phyloP scores from a whole-genome alignment of 1,139 yeast genomes.

The Hanseniaspora gamundiae region DNA sequence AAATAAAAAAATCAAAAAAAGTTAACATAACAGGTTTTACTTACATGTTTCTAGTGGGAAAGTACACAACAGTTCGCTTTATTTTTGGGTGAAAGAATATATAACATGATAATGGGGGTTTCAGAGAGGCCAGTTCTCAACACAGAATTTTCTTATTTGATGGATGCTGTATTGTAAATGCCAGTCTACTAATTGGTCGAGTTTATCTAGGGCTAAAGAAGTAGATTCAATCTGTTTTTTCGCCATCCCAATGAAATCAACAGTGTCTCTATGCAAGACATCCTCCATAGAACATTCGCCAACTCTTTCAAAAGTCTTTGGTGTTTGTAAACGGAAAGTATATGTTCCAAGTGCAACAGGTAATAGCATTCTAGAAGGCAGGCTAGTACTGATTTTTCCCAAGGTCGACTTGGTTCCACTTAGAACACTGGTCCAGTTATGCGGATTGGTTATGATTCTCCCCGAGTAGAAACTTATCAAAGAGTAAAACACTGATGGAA shows the following conservation, averaged over 20 bases:
- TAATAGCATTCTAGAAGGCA: constrained; percentile 4
- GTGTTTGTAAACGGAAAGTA: constrained; percentile 5
- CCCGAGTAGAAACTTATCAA: constrained; percentile 5
- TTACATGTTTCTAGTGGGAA: no score
- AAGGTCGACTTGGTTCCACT: not conserved
- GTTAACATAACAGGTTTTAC: no score
- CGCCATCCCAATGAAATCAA: not conserved
- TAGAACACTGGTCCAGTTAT: not conserved
- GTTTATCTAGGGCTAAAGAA: not conserved
- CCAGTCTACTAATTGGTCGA: not conserved
- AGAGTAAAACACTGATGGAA: constrained; percentile 7
- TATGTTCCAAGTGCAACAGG: constrained; percentile 2
- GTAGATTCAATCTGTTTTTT: not conserved
- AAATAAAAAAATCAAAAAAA: no score
- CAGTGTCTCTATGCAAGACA: not conserved
- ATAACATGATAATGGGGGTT: not conserved
- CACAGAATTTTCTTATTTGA: constrained; percentile 1
- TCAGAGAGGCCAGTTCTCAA: constrained; percentile 1
- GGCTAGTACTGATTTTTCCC: not conserved
- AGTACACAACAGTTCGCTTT: no score
- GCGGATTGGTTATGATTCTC: constrained; percentile 4
- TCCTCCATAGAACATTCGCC: not conserved
- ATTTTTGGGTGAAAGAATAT: not conserved
- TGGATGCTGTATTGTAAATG: constrained; percentile 2
- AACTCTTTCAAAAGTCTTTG: constrained; percentile 5